A percentile compares a stretch with the other conserved stretches of the same genome.
Evolutionary conservation across 2,329 filamentous ascomycete genomes (phyloP).

Genomic region (Sarocladium brachiariae): DNA sequence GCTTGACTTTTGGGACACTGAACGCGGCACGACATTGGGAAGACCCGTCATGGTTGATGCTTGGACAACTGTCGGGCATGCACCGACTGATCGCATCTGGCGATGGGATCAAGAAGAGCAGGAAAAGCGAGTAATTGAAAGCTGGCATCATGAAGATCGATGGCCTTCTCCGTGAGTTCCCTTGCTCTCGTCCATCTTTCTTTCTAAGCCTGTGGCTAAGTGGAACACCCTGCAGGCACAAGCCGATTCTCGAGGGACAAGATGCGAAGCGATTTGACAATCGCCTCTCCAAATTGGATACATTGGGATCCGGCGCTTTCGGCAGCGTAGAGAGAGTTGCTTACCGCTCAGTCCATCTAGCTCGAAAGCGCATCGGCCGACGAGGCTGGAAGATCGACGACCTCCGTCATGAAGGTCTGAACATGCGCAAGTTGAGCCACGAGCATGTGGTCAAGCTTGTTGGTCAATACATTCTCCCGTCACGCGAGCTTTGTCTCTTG

Average conservation of each 20-base stretch:
- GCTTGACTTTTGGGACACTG: no score
- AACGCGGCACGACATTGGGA: not conserved
- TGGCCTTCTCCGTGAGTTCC: constrained; percentile 27
- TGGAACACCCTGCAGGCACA: constrained; percentile 17
- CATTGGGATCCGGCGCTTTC: constrained; percentile 36
- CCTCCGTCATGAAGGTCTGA: constrained; percentile 37
- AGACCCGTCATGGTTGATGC: constrained; percentile 22
- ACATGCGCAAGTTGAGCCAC: constrained; percentile 41
- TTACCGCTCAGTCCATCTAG: constrained; percentile 34
- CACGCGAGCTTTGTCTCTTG: constrained; percentile 35
- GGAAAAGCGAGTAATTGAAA: constrained; percentile 20
- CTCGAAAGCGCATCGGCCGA: constrained; percentile 35
- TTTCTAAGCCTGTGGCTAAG: not conserved
- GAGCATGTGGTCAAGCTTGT: constrained; percentile 41
- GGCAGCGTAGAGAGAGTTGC: constrained; percentile 38
- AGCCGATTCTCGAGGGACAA: constrained; percentile 22
- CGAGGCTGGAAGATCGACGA: constrained; percentile 32
- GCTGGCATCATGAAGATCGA: constrained; percentile 25
- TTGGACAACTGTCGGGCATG: constrained; percentile 27
- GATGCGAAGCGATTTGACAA: constrained; percentile 28
- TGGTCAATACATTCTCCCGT: constrained; percentile 36
- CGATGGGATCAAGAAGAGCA: not conserved
- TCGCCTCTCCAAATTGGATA: constrained; percentile 23
- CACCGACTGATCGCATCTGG: constrained; percentile 10
- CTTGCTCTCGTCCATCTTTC: not conserved